phyloP scores from a whole-genome alignment of 768 basidiomycete species.

The Gloeophyllum trabeum region DNA sequence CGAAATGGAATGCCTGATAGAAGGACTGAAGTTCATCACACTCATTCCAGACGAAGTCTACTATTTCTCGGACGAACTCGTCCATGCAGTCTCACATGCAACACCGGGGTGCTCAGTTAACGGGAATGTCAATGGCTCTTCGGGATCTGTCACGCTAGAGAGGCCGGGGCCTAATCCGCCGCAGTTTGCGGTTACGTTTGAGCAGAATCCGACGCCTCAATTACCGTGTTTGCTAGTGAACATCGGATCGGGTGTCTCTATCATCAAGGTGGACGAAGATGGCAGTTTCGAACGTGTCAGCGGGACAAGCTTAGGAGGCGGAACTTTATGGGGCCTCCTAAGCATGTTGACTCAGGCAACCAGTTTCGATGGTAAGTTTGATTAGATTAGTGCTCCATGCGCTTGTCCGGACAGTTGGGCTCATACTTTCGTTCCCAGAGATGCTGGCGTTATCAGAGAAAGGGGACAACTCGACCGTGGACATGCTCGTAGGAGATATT shows the following conservation, averaged over 20 bases:
- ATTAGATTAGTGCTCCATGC: neutral
- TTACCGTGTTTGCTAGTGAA: conserved; percentile 95
- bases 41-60: conserved; percentile 97
- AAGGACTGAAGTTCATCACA: conserved; percentile 91
- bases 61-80: conserved; percentile 96
- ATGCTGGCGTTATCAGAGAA: conserved; percentile 91
- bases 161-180: conserved; percentile 90
- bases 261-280: conserved; percentile 95
- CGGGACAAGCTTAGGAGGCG: conserved; percentile 94
- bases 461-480: conserved; percentile 89
- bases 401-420: neutral
- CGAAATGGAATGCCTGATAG: conserved; percentile 98
- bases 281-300: conserved; percentile 94
- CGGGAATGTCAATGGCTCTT: conserved; percentile 6
- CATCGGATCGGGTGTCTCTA: conserved; percentile 94
- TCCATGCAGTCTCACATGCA: conserved; percentile 47
- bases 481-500: conserved; percentile 99
- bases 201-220: conserved; percentile 72
- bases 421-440: conserved; percentile 37
- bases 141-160: conserved; percentile 32
- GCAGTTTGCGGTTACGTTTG: conserved; percentile 80
- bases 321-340: conserved; percentile 93
- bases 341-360: conserved; percentile 92
- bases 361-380: conserved; percentile 82
- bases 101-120: conserved; percentile 5